Conservation (phyloP, 1,284 basidiomycete genomes). For the Malassezia cuniculi region DNA sequence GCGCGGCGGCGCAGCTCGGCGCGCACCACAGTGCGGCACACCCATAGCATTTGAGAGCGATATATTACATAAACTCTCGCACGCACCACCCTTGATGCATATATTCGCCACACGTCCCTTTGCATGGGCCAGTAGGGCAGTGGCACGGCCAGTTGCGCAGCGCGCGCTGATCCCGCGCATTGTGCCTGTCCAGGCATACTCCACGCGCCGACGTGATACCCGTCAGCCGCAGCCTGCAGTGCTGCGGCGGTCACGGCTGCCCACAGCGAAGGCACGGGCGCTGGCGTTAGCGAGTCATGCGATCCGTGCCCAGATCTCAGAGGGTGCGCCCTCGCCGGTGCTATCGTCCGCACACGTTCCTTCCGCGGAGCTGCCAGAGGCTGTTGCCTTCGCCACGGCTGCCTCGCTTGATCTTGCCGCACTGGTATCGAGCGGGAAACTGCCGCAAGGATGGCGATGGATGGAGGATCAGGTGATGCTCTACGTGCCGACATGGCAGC, state of each 20-base stretch:
- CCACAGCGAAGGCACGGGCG: slow-evolving; percentile 7
- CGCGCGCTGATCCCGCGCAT: too few relatives aligned
- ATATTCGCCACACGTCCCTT: too few relatives aligned
- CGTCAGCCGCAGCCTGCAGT: too few relatives aligned
- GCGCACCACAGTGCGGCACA: too few relatives aligned
- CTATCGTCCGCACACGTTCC: slow-evolving; percentile 3
- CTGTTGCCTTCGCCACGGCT: slow-evolving; percentile 35
- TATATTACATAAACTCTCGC: too few relatives aligned
- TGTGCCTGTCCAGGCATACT: too few relatives aligned
- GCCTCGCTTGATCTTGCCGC: slow-evolving; percentile 31
- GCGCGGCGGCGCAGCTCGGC: too few relatives aligned
- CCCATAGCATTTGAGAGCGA: too few relatives aligned
- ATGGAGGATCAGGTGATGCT: slow-evolving; percentile 41
- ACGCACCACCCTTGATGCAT: too few relatives aligned
- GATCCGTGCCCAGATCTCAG: slow-evolving; percentile 11
- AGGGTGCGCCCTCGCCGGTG: neutral
- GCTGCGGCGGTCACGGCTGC: slow-evolving; percentile 8
- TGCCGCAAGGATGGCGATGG: slow-evolving; percentile 26
- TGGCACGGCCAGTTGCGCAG: too few relatives aligned
- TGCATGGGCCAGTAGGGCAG: too few relatives aligned
- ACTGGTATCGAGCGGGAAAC: slow-evolving; percentile 20
- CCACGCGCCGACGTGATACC: too few relatives aligned
- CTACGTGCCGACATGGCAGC: slow-evolving; percentile 30
- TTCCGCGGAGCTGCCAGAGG: slow-evolving; percentile 14
- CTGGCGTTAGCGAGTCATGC: slow-evolving; percentile 8